Conservation (phyloP, 148 eudicot species). For the Vaccinium corymbosum region DNA sequence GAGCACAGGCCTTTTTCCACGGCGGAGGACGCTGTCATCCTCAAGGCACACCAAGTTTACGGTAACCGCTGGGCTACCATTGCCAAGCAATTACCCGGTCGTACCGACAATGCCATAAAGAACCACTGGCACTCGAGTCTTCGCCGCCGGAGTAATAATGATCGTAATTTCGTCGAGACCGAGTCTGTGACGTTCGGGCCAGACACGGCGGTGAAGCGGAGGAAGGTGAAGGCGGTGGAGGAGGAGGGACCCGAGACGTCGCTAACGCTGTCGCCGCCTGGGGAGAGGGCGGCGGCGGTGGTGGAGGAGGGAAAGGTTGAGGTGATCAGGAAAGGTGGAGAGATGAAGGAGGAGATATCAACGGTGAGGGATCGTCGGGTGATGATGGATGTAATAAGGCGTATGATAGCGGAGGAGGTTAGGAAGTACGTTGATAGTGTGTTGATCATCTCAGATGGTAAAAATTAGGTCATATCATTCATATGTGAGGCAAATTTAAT, state of each 20-base stretch:
- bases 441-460: not conserved
- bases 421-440: slow-evolving; percentile 25
- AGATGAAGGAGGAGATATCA: not conserved
- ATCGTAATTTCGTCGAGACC: not conserved
- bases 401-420: slow-evolving; percentile 36
- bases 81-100: slow-evolving; percentile 50
- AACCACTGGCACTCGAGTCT: slow-evolving; percentile 60
- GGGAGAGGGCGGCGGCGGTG: slow-evolving; percentile 16
- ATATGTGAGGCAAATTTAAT: not conserved
- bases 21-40: slow-evolving; percentile 44
- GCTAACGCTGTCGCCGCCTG: slow-evolving; percentile 47
- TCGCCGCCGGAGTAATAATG: slow-evolving; percentile 15
- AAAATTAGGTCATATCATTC: not conserved
- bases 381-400: slow-evolving; percentile 24
- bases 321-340: slow-evolving; percentile 2
- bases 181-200: slow-evolving; percentile 21
- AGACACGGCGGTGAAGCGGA: slow-evolving; percentile 14
- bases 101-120: slow-evolving; percentile 65
- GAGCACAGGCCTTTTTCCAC: slow-evolving; percentile 55
- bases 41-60: slow-evolving; percentile 37
- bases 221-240: not conserved
- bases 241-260: slow-evolving; percentile 33
- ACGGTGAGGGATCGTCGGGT: slow-evolving; percentile 14
- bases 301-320: slow-evolving; percentile 14
- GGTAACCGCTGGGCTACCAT: slow-evolving; percentile 73